Evolutionary conservation across 129 eudicot genomes (phyloP).

Genomic region (Lactuca sativa): DNA sequence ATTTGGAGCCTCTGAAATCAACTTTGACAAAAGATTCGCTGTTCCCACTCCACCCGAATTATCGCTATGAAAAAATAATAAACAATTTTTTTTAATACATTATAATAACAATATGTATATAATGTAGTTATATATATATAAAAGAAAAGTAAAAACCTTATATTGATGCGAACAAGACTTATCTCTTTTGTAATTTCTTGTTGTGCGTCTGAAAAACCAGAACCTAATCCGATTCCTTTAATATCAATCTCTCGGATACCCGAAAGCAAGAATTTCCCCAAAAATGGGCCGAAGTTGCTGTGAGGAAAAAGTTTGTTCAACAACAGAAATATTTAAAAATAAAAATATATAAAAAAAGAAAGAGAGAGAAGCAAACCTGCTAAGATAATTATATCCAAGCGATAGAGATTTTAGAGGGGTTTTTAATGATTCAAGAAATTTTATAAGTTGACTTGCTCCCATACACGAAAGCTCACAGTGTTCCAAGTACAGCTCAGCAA

Average conservation of each 20-base stretch:
- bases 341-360: not conserved
- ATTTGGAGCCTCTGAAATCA: conserved; percentile 51
- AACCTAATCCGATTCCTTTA: conserved; percentile 59
- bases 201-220: conserved; percentile 58
- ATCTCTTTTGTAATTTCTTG: conserved; percentile 37
- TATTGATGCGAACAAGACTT: conserved; percentile 50
- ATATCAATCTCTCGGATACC: conserved; percentile 50
- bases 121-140: not conserved
- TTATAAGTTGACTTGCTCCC: conserved; percentile 51
- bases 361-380: conserved; percentile 44
- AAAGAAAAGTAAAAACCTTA: conserved; percentile 51
- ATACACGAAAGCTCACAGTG: conserved; percentile 53
- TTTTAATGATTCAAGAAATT: conserved; percentile 48
- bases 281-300: conserved; percentile 51
- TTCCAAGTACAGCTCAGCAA: conserved; percentile 55
- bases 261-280: conserved; percentile 60
- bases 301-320: not conserved
- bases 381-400: conserved; percentile 62
- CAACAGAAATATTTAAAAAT: conserved; percentile 3
- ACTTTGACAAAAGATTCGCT: conserved; percentile 52
- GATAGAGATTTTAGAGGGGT: conserved; percentile 57
- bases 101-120: not conserved
- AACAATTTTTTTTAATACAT: conserved; percentile 13
- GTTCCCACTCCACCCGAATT: conserved; percentile 60
- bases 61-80: conserved; percentile 44